Evolutionary conservation across 1,284 basidiomycete genomes (phyloP).

Genomic region (Puccinia novopanici): DNA sequence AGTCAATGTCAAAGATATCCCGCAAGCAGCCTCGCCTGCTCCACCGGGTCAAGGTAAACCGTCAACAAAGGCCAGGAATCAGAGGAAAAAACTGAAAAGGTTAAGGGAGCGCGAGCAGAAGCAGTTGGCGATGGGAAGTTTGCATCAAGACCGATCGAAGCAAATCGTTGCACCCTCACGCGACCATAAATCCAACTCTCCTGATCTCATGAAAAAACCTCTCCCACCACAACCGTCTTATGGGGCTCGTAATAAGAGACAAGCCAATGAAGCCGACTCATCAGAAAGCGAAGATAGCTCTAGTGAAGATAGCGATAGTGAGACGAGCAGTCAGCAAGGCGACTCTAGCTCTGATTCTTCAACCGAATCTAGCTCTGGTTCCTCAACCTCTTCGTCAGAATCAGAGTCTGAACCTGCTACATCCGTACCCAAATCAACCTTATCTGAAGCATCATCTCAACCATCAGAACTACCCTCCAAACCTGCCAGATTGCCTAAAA

Average conservation of each 20-base stretch:
- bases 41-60: constrained; percentile 41
- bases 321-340: not conserved
- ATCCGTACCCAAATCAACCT: constrained; percentile 12
- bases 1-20: not conserved
- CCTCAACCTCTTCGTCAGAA: not conserved
- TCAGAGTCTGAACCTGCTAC: constrained; percentile 19
- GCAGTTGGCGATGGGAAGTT: not conserved
- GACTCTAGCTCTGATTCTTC: constrained; percentile 7
- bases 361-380: constrained; percentile 1
- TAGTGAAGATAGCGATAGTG: not conserved
- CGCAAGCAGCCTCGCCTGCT: not conserved
- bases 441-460: constrained; percentile 10
- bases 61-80: constrained; percentile 33
- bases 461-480: constrained; percentile 18
- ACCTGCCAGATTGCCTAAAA: not conserved
- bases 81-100: constrained; percentile 19
- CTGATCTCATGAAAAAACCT: not conserved
- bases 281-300: not conserved
- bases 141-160: not conserved
- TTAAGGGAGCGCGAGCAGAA: constrained; percentile 15
- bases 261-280: not conserved
- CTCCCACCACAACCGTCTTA: not conserved
- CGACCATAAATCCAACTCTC: not conserved
- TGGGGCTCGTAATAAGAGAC: not conserved
- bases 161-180: not conserved